phyloP scores from a whole-genome alignment of 2,329 filamentous ascomycete genomes.

The Exophiala sideris region DNA sequence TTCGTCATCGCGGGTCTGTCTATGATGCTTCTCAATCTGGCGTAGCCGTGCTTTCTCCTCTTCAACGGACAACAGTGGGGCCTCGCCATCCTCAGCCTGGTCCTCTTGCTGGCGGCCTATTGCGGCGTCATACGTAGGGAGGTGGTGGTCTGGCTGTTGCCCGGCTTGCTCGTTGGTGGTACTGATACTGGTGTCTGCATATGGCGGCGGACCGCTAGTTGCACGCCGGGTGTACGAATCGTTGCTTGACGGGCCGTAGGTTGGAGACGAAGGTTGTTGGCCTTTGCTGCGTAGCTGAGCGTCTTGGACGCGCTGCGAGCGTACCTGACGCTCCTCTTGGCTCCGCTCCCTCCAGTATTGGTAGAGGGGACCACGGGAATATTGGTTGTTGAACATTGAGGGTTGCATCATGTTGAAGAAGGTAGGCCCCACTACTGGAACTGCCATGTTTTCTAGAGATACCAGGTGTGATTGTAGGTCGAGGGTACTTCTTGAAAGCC shows the following conservation, averaged over 20 bases:
- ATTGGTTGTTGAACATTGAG: slow-evolving; percentile 15
- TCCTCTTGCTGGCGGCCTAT: background rate
- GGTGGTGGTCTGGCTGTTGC: background rate
- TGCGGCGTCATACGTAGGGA: slow-evolving; percentile 2
- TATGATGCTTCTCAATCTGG: slow-evolving; percentile 3
- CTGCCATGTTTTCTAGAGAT: too few species aligned
- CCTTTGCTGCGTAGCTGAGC: slow-evolving; percentile 12
- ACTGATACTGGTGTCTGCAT: background rate
- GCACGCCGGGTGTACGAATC: slow-evolving; percentile 11
- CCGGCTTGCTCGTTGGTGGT: background rate
- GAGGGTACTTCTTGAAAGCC: too few species aligned
- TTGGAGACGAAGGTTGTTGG: slow-evolving; percentile 1
- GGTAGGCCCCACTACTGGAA: too few species aligned
- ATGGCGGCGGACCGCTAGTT: slow-evolving; percentile 4
- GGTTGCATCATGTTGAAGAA: background rate
- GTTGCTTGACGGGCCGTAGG: slow-evolving; percentile 9
- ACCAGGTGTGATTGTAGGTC: too few species aligned
- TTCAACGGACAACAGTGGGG: background rate
- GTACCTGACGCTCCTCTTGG: slow-evolving; percentile 8
- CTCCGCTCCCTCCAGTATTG: slow-evolving; percentile 18
- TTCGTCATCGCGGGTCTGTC: slow-evolving; percentile 1
- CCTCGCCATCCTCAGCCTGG: background rate
- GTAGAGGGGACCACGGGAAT: slow-evolving; percentile 17
- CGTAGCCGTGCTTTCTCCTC: slow-evolving; percentile 14
- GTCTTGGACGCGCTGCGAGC: slow-evolving; percentile 13